A percentile compares a stretch with the other conserved stretches of the same genome.
Evolutionary conservation across 2,329 filamentous ascomycete species (phyloP).

Genomic region (Bipolaris sorokiniana): DNA sequence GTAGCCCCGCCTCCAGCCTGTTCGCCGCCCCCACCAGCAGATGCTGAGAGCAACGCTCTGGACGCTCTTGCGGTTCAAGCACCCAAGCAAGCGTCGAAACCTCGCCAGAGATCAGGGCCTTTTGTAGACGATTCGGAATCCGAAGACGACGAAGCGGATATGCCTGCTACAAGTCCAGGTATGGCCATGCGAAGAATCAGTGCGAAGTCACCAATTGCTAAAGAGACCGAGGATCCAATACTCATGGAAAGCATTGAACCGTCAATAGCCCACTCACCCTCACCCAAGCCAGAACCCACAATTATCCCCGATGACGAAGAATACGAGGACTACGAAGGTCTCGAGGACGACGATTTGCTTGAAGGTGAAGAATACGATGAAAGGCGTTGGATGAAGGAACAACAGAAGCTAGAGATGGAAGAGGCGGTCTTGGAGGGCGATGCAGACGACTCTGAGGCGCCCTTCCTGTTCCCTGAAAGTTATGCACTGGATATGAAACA

Average conservation of each 20-base stretch:
- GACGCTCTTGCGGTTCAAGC: constrained; percentile 13
- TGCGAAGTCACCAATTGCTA: constrained; percentile 26
- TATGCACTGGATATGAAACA: constrained; percentile 14
- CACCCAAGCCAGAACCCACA: constrained; percentile 57
- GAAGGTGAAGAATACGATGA: constrained; percentile 60
- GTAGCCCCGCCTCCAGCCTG: constrained; percentile 50
- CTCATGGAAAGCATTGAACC: constrained; percentile 15
- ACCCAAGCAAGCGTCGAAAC: constrained; percentile 17
- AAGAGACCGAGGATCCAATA: constrained; percentile 26
- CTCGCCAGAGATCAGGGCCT: constrained; percentile 58
- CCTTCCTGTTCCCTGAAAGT: constrained; percentile 39
- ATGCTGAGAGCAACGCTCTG: constrained; percentile 13
- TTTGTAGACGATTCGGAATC: constrained; percentile 75
- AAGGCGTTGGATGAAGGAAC: constrained; percentile 74
- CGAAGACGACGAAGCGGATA: constrained; percentile 52
- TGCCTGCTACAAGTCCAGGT: constrained; percentile 27
- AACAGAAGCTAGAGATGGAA: constrained; percentile 61
- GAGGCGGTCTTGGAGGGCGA: constrained; percentile 51
- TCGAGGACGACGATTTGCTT: constrained; percentile 67
- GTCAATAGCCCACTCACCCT: constrained; percentile 14
- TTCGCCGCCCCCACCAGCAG: constrained; percentile 34
- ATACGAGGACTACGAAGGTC: constrained; percentile 60
- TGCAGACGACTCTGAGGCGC: constrained; percentile 61
- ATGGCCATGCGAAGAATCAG: constrained; percentile 23
- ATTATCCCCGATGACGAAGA: constrained; percentile 55